A percentile compares a stretch with the other conserved stretches of the same genome.
phyloP scores from a whole-genome alignment of 2,329 filamentous ascomycete genomes.

The Grosmannia penicillata region DNA sequence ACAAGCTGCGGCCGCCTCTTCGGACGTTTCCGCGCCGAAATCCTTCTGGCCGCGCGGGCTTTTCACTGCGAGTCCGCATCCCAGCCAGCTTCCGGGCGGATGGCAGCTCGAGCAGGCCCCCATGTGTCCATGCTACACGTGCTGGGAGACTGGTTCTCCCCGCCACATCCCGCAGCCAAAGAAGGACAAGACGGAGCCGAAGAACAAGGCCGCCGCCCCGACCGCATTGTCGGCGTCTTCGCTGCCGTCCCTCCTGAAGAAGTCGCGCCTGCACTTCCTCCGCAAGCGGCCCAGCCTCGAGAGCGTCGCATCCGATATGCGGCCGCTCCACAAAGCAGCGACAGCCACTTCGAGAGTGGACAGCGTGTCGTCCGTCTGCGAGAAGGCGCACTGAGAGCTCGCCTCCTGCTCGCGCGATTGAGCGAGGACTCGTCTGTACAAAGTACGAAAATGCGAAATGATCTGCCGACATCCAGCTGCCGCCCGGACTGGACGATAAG shows the following conservation, averaged over 20 bases:
- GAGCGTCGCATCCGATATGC: neutral
- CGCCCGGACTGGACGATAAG: too few relatives aligned
- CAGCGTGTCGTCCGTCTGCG: neutral
- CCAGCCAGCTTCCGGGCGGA: neutral
- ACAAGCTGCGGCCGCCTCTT: neutral
- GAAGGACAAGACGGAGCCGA: neutral
- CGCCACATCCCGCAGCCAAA: neutral
- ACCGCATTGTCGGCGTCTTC: neutral
- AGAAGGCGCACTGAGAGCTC: neutral
- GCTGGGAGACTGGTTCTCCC: slow-evolving; percentile 1
- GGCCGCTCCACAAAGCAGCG: neutral
- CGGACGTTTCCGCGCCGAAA: neutral
- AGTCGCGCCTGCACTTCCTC: neutral
- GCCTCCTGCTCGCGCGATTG: neutral
- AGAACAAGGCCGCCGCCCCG: neutral
- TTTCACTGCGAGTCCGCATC: neutral
- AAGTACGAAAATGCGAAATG: too few relatives aligned
- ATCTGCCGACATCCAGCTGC: too few relatives aligned
- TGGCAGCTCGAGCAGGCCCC: slow-evolving; percentile 1
- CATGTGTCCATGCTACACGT: slow-evolving; percentile 3
- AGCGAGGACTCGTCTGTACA: too few relatives aligned
- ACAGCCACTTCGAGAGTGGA: neutral
- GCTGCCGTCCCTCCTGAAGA: neutral
- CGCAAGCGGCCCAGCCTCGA: neutral
- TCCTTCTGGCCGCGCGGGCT: neutral